Percentiles rank a stretch among this genome's conserved stretches.
These are phyloP conservation scores for Cryptococcus wingfieldii DNA, from an alignment of 1,284 basidiomycete genomes.

Conservation along the genomic window DNA sequence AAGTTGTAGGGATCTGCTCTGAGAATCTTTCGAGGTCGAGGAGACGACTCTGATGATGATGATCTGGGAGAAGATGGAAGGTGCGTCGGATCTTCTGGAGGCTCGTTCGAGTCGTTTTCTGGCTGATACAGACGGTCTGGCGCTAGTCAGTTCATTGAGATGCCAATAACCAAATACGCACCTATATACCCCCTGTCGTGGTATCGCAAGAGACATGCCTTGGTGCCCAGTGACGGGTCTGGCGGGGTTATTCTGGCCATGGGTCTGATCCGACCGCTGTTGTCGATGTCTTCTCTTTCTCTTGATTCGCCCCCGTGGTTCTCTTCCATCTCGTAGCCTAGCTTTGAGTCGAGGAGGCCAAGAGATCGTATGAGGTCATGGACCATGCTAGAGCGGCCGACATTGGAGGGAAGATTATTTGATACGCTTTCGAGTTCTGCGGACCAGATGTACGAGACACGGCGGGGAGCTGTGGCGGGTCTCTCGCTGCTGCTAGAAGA, in stretches of 20 bases:
- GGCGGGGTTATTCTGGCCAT: conserved; percentile 17
- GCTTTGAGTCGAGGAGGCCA: conserved; percentile 52
- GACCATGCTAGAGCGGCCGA: conserved; percentile 70
- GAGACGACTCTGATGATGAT: conserved; percentile 5
- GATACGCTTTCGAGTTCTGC: conserved; percentile 28
- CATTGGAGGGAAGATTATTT: conserved; percentile 70
- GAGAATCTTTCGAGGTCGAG: neutral
- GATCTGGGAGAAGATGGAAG: conserved; percentile 7
- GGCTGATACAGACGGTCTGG: conserved; percentile 46
- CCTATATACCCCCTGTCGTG: conserved; percentile 50
- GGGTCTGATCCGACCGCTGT: neutral
- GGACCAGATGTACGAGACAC: conserved; percentile 37
- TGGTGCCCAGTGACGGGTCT: conserved; percentile 23
- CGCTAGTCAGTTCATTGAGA: neutral
- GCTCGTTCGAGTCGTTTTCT: neutral
- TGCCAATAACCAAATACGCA: conserved; percentile 10
- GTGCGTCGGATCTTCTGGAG: conserved; percentile 3
- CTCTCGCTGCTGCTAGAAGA: too few relatives aligned
- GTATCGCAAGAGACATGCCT: conserved; percentile 43
- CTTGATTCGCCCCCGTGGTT: neutral
- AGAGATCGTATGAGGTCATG: conserved; percentile 65
- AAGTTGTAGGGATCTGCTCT: conserved; percentile 13
- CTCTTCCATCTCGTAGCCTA: conserved; percentile 1
- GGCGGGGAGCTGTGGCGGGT: too few relatives aligned
- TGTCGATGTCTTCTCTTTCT: neutral